These are phyloP conservation scores for Exophiala dermatitidis DNA, from an alignment of 2,329 filamentous ascomycete genomes.

Conservation along the genomic window DNA sequence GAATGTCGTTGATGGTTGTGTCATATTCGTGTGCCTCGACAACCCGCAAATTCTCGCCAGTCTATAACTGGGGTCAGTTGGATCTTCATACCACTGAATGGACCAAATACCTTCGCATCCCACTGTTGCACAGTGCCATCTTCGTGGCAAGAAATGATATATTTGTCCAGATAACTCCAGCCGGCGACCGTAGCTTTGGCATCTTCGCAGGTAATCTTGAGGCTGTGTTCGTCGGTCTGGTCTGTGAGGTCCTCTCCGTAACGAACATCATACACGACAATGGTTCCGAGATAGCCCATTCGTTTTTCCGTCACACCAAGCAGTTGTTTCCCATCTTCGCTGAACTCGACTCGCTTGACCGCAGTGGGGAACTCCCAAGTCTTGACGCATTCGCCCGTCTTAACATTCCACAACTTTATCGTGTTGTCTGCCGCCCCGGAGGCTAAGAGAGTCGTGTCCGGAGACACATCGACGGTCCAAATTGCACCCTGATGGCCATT, in stretches of 20 bases:
- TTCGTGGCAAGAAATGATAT: conserved; percentile 96
- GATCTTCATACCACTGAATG: not conserved
- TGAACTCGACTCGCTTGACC: conserved; percentile 97
- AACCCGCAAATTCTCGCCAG: conserved; percentile 73
- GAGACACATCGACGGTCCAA: conserved; percentile 97
- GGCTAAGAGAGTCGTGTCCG: conserved; percentile 82
- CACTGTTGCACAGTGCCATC: conserved; percentile 87
- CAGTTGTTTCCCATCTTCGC: conserved; percentile 81
- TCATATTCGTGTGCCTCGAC: conserved; percentile 79
- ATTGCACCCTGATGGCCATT: conserved; percentile 94
- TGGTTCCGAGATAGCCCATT: conserved; percentile 90
- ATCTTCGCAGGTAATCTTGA: conserved; percentile 88
- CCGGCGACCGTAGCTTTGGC: conserved; percentile 97
- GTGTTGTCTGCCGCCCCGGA: conserved; percentile 97
- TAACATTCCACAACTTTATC: conserved; percentile 92
- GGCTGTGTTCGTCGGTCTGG: conserved; percentile 72
- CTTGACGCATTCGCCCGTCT: conserved; percentile 87
- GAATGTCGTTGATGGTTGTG: conserved; percentile 78
- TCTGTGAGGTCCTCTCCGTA: conserved; percentile 67
- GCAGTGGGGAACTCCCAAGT: conserved; percentile 96
- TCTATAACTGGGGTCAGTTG: conserved; percentile 39
- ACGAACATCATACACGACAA: conserved; percentile 85
- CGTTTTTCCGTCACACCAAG: conserved; percentile 97
- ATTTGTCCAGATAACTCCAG: conserved; percentile 89
- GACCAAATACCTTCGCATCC: conserved; percentile 66